A percentile compares a stretch with the other conserved stretches of the same genome.
These are phyloP conservation scores for Penicillium sp. DNA, from an alignment of 2,329 filamentous ascomycete species.

Conservation along the genomic window DNA sequence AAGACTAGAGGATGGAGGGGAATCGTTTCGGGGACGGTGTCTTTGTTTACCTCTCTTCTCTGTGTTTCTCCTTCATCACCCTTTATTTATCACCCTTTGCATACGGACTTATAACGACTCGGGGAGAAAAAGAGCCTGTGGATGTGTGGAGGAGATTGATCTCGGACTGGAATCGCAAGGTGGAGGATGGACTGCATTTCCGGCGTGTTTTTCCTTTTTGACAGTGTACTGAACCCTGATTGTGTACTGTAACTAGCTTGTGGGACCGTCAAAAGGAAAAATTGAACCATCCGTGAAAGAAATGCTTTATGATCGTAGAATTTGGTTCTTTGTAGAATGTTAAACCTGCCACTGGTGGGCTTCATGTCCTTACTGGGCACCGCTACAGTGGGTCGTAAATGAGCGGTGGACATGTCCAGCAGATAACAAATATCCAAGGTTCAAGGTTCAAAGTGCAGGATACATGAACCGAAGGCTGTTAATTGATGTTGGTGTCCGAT, in stretches of 20 bases:
- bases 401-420: background rate
- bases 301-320: background rate
- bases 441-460: too few species aligned
- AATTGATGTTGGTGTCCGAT: too few species aligned
- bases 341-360: background rate
- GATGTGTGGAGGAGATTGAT: background rate
- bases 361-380: background rate
- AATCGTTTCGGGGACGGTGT: slow-evolving; percentile 14
- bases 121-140: slow-evolving; percentile 10
- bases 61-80: background rate
- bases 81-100: slow-evolving; percentile 5
- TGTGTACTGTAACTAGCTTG: slow-evolving; percentile 24
- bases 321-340: too few species aligned
- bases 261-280: slow-evolving; percentile 24
- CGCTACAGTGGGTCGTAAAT: background rate
- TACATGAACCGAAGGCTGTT: background rate
- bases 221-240: slow-evolving; percentile 14
- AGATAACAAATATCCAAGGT: background rate
- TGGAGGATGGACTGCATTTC: slow-evolving; percentile 1
- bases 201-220: slow-evolving; percentile 21
- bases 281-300: slow-evolving; percentile 23
- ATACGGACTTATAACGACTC: slow-evolving; percentile 19
- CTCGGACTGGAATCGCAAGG: background rate
- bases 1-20: slow-evolving; percentile 28
- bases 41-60: slow-evolving; percentile 5